Conservation (phyloP, 352 stramenopile genomes). For the Lagenidium sp. region DNA sequence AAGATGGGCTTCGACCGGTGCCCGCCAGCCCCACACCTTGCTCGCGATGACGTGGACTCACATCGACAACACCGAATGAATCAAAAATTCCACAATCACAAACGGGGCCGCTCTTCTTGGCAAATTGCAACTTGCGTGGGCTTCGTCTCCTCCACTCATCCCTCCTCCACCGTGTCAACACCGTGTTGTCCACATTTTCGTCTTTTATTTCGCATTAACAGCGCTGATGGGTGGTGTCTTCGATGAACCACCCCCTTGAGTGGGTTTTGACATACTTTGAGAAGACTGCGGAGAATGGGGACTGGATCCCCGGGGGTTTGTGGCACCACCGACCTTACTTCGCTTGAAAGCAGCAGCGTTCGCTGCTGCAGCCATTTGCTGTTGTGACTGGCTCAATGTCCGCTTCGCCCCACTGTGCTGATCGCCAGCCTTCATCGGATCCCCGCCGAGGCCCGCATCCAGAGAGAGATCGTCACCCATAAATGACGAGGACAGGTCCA, state of each 20-base stretch:
- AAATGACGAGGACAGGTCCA: constrained; percentile 68
- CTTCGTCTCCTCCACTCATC: no score
- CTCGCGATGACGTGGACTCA: no score
- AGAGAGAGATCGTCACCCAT: constrained; percentile 45
- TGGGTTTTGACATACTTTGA: constrained; percentile 42
- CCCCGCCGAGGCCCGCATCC: constrained; percentile 10
- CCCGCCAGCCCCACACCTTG: no score
- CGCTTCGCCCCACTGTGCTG: constrained; percentile 47
- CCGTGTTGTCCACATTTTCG: no score
- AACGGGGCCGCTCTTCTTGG: no score
- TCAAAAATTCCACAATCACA: no score
- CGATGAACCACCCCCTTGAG: constrained; percentile 54
- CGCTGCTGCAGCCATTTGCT: constrained; percentile 71
- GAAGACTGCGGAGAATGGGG: constrained; percentile 40
- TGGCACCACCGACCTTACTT: constrained; percentile 45
- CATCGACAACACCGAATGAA: no score
- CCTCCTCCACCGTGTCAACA: no score
- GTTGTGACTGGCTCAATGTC: constrained; percentile 69
- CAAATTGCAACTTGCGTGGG: no score
- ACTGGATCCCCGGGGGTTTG: constrained; percentile 22
- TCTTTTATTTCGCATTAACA: constrained; percentile 83
- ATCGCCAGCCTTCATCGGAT: constrained; percentile 28
- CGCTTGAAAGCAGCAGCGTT: constrained; percentile 78
- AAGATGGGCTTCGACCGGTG: no score
- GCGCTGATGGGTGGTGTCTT: constrained; percentile 84